These are phyloP conservation scores for Ophiostoma quercus DNA, from an alignment of 2,329 filamentous ascomycete genomes.

Conservation along the genomic window DNA sequence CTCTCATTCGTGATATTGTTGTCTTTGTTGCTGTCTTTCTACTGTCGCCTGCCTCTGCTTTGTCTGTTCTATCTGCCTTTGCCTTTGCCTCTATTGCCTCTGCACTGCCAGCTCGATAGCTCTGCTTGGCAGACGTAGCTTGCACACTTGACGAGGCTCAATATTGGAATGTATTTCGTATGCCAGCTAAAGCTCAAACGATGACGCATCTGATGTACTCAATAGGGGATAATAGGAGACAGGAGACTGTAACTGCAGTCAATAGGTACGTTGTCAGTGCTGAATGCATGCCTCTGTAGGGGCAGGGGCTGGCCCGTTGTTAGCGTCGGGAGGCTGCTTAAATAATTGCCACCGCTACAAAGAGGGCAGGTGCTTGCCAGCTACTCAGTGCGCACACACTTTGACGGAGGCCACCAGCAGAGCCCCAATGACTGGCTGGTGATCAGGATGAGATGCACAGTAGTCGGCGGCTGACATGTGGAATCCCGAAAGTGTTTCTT, in stretches of 20 bases:
- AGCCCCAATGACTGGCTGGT: conserved; percentile 4
- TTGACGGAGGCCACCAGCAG: background rate
- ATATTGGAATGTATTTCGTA: background rate
- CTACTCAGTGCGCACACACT: background rate
- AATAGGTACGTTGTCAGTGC: background rate
- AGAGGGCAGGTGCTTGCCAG: background rate
- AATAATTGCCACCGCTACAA: background rate
- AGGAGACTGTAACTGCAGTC: background rate
- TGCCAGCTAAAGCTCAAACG: background rate
- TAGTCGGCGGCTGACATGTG: background rate
- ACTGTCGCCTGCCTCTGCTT: background rate
- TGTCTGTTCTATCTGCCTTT: no score
- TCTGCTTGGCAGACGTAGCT: background rate
- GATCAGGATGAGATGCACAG: background rate
- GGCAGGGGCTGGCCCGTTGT: background rate
- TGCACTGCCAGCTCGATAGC: background rate
- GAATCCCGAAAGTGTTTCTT: background rate
- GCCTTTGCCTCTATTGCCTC: background rate
- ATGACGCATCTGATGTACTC: background rate
- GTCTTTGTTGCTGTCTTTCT: background rate
- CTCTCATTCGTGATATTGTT: background rate
- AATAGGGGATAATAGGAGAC: background rate
- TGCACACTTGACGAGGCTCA: background rate
- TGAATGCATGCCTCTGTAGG: background rate
- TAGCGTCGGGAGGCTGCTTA: background rate